Evolutionary conservation across 225 moss, liverwort and hornwort species (phyloP).

Genomic region (Physcomitrellopsis africana): DNA sequence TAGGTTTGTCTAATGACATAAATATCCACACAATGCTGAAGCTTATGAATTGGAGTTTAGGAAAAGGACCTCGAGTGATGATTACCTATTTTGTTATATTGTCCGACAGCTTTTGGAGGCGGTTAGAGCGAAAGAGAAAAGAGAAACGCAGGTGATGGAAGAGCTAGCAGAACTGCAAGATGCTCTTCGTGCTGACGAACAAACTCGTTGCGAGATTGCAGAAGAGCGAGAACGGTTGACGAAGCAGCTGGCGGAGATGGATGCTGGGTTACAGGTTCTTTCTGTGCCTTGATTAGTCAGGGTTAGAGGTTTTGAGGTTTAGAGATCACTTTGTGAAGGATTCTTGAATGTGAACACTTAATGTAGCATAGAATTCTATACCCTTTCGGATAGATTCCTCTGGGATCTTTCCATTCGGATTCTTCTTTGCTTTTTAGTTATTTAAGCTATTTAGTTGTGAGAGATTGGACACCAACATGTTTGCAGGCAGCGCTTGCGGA

Average conservation of each 20-base stretch:
- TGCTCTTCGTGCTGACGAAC: constrained; percentile 79
- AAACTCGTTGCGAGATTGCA: constrained; percentile 68
- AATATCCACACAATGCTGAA: neutral
- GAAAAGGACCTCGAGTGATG: neutral
- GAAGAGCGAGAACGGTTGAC: constrained; percentile 83
- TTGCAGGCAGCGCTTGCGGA: constrained; percentile 69
- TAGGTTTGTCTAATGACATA: neutral
- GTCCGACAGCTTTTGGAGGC: constrained; percentile 77
- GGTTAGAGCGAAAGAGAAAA: constrained; percentile 75
- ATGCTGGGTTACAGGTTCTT: constrained; percentile 56
- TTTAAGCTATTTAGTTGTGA: constrained; percentile 2
- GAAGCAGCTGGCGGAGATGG: constrained; percentile 74
- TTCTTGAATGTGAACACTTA: neutral
- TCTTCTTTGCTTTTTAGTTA: neutral
- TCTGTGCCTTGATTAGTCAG: constrained; percentile 9
- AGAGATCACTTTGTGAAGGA: neutral
- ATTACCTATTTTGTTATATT: constrained; percentile 1
- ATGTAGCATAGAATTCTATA: neutral
- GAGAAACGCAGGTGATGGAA: constrained; percentile 83
- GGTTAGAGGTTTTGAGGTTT: neutral
- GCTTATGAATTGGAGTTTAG: neutral
- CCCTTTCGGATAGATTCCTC: neutral
- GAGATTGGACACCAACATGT: neutral
- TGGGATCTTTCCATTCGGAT: neutral
- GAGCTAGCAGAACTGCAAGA: constrained; percentile 87